A percentile compares a stretch with the other conserved stretches of the same genome.
phyloP scores from a whole-genome alignment of 2,329 filamentous ascomycete species.

The Dactylonectria estremocensis region DNA sequence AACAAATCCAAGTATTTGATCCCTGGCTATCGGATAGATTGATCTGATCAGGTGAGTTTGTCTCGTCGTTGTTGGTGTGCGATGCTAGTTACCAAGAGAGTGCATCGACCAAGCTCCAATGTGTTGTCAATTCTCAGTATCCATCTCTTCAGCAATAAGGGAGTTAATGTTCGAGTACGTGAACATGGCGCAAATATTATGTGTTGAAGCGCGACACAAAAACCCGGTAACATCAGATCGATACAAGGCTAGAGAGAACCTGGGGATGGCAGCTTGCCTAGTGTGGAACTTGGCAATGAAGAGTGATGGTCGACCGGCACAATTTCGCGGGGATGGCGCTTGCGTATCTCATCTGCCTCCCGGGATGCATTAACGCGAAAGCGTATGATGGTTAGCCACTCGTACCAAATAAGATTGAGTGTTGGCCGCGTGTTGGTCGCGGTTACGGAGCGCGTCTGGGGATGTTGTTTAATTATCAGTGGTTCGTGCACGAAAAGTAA shows the following conservation, averaged over 20 bases:
- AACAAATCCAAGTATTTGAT: background rate
- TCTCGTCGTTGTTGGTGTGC: background rate
- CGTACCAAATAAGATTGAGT: background rate
- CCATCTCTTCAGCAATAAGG: too few species aligned
- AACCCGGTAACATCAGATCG: too few species aligned
- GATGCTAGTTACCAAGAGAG: background rate
- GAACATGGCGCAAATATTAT: too few species aligned
- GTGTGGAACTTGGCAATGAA: too few species aligned
- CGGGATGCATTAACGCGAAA: background rate
- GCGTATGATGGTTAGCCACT: background rate
- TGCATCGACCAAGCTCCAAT: background rate
- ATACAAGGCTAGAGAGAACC: too few species aligned
- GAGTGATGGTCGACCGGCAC: too few species aligned
- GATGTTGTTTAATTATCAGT: background rate
- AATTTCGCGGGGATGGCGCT: background rate
- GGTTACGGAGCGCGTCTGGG: background rate
- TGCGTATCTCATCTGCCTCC: background rate
- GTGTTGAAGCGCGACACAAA: too few species aligned
- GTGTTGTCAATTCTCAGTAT: background rate
- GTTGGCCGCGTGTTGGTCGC: too few species aligned
- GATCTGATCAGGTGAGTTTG: background rate
- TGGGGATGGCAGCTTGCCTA: too few species aligned
- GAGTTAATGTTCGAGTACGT: too few species aligned
- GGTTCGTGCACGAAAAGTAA: background rate
- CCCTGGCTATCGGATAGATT: background rate